Evolutionary conservation across 2,329 filamentous ascomycete genomes (phyloP).

Genomic region (Aureobasidium sp.): DNA sequence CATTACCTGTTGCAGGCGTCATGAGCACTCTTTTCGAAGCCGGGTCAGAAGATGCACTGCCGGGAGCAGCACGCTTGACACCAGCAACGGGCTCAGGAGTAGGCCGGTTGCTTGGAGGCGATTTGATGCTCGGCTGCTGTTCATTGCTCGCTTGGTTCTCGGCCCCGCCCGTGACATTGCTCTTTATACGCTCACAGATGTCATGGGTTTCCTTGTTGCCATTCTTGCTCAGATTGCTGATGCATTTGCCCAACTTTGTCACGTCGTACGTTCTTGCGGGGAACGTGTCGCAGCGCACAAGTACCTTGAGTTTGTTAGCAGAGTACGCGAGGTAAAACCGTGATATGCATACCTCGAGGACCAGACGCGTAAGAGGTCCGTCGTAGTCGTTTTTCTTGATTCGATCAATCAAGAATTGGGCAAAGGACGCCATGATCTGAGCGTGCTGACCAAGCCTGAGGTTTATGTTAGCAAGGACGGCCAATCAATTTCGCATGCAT

Average conservation of each 20-base stretch:
- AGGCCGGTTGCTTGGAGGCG: constrained; percentile 9
- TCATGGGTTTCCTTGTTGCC: constrained; percentile 57
- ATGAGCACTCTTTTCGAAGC: constrained; percentile 26
- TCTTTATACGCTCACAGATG: constrained; percentile 47
- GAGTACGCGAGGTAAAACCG: constrained; percentile 43
- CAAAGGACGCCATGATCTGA: constrained; percentile 37
- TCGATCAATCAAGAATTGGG: constrained; percentile 41
- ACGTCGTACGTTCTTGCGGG: constrained; percentile 51
- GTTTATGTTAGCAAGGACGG: background rate
- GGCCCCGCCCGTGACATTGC: constrained; percentile 33
- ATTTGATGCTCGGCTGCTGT: constrained; percentile 1
- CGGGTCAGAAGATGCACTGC: constrained; percentile 14
- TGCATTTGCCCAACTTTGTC: constrained; percentile 57
- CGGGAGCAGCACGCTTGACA: constrained; percentile 24
- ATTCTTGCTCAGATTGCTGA: constrained; percentile 54
- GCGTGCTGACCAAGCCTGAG: constrained; percentile 23
- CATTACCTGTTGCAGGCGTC: constrained; percentile 1
- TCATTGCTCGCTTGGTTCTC: constrained; percentile 21
- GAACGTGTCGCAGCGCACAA: constrained; percentile 54
- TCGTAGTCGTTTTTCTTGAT: constrained; percentile 38
- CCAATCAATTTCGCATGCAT: background rate
- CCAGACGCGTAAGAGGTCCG: constrained; percentile 31
- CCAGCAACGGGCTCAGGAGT: constrained; percentile 23
- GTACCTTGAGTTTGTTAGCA: constrained; percentile 41
- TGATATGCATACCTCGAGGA: constrained; percentile 30